Conservation (phyloP, 2,329 filamentous ascomycete genomes). For the Hypomyces perniciosus region DNA sequence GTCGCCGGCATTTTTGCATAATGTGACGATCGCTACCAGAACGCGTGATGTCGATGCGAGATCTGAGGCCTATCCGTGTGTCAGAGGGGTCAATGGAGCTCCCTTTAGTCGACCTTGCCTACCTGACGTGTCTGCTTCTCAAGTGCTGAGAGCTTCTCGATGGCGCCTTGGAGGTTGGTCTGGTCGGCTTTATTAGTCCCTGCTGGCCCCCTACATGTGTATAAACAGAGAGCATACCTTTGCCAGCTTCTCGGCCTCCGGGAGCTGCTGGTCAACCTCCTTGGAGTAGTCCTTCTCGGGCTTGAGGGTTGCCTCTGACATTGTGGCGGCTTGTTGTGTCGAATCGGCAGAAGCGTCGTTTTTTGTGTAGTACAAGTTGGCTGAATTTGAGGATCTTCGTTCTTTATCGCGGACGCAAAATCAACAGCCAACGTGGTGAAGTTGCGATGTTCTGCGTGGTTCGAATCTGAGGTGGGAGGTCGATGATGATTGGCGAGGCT, state of each 20-base stretch:
- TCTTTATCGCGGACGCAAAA: neutral
- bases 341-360: neutral
- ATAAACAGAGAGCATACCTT: conserved; percentile 53
- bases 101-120: conserved; percentile 21
- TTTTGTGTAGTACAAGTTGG: neutral
- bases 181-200: conserved; percentile 26
- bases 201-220: neutral
- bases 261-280: conserved; percentile 86
- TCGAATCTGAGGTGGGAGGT: conserved; percentile 17
- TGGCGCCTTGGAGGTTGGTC: conserved; percentile 75
- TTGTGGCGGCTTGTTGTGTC: conserved; percentile 32
- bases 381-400: neutral
- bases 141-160: conserved; percentile 85
- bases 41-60: conserved; percentile 89
- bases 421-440: neutral
- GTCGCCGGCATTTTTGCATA: conserved; percentile 88
- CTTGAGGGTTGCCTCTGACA: conserved; percentile 81
- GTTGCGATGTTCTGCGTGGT: neutral
- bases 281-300: conserved; percentile 99
- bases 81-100: conserved; percentile 16
- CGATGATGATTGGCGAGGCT: conserved; percentile 21
- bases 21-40: conserved; percentile 80
- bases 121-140: conserved; percentile 99
- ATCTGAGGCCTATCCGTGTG: conserved; percentile 70
- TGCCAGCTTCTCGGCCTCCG: conserved; percentile 83